These are phyloP conservation scores for Penicillium sp. DNA, from an alignment of 2,329 filamentous ascomycete species.

Conservation along the genomic window DNA sequence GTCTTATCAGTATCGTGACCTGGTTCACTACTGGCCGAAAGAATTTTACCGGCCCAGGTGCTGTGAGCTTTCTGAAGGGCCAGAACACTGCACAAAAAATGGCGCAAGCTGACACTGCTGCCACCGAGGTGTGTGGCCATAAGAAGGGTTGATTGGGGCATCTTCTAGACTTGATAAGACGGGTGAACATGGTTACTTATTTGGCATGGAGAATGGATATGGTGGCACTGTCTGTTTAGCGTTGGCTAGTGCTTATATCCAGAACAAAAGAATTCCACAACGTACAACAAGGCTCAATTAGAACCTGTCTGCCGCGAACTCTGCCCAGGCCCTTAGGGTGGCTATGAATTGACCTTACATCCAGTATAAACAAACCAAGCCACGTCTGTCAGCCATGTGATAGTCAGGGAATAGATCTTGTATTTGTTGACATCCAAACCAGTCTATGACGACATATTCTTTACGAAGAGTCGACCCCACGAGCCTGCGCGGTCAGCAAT, in stretches of 20 bases:
- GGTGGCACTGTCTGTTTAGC: too few species aligned
- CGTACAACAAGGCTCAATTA: not conserved
- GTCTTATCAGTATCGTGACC: conserved; percentile 52
- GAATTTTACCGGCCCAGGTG: conserved; percentile 52
- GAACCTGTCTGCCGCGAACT: not conserved
- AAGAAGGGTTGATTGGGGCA: not conserved
- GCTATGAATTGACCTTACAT: not conserved
- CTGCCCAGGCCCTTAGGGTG: too few species aligned
- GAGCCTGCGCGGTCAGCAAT: too few species aligned
- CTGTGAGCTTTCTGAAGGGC: conserved; percentile 19
- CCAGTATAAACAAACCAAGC: not conserved
- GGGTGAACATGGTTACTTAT: too few species aligned
- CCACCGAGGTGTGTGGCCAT: not conserved
- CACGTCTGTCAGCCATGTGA: not conserved
- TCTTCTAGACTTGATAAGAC: not conserved
- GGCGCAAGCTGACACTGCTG: not conserved
- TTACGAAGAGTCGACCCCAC: too few species aligned
- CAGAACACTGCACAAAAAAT: conserved; percentile 5
- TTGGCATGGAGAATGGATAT: too few species aligned
- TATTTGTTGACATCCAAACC: not conserved
- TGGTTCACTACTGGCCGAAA: conserved; percentile 56
- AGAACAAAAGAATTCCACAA: too few species aligned
- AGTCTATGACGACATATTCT: not conserved
- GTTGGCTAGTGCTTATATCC: too few species aligned
- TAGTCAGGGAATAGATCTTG: not conserved